These are phyloP conservation scores for Fraxinus quadrangulata DNA, from an alignment of 257 asterid species.

Conservation along the genomic window DNA sequence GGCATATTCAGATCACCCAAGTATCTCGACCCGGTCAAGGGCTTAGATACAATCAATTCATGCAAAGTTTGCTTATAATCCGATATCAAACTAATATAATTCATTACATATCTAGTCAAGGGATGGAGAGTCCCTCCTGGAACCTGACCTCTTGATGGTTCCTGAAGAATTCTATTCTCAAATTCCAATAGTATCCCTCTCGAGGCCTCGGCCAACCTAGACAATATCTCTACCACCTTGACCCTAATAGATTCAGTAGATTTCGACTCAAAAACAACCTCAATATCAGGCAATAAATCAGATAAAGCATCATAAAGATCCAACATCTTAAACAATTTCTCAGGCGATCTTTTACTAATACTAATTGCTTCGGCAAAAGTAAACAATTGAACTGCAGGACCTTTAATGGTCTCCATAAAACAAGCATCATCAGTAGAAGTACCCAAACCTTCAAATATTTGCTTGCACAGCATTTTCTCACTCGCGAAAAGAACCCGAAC, in stretches of 20 bases:
- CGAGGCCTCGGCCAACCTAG: conserved; percentile 80
- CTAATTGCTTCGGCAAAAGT: conserved; percentile 92
- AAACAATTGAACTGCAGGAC: conserved; percentile 78
- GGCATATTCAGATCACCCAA: conserved; percentile 65
- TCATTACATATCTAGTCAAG: conserved; percentile 90
- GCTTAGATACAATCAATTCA: conserved; percentile 73
- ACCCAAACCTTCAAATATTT: conserved; percentile 69
- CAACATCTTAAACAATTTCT: conserved; percentile 83
- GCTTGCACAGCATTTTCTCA: conserved; percentile 74
- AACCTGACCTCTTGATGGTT: conserved; percentile 69
- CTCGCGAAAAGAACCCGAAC: conserved; percentile 73
- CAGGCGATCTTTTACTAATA: conserved; percentile 74
- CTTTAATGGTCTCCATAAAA: conserved; percentile 79
- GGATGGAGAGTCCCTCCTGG: conserved; percentile 98
- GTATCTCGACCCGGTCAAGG: conserved; percentile 63
- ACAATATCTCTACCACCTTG: conserved; percentile 71
- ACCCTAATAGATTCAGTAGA: conserved; percentile 70
- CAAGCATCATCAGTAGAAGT: conserved; percentile 61
- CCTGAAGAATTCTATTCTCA: conserved; percentile 80
- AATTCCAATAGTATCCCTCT: conserved; percentile 82
- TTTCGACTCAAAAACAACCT: conserved; percentile 65
- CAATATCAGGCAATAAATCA: conserved; percentile 73
- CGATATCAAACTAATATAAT: conserved; percentile 75
- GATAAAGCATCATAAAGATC: conserved; percentile 84
- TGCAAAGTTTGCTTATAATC: conserved; percentile 69